Evolutionary conservation across 192 early-diverging fungal species (phyloP), one percentile per base, ranked within the genome.

Genomic region (Coemansia asiatica): DNA sequence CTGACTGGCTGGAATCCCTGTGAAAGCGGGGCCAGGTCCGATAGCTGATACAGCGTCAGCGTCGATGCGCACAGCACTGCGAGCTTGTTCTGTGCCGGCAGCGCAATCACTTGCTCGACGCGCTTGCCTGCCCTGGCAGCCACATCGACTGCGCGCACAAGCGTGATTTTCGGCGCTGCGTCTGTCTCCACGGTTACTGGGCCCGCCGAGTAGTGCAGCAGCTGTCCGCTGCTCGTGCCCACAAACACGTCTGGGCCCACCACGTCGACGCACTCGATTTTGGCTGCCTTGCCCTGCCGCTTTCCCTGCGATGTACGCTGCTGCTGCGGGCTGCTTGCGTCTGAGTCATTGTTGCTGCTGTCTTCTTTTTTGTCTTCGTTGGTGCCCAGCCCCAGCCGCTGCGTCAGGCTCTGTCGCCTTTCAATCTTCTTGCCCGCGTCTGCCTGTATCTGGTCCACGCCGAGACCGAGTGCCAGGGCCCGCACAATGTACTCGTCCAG

Each of bases 371-470:
- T 21, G 59, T 54, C 53, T 54, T 33, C 31, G 57, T 40, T 35
- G 40, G 12, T 48, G 49, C 61, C 61, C 54, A 29, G 51, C 18
- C 79, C 79, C 0, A 81, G 64, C 2, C 79, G 67, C 46, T 81
- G 79, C 5, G 79, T 57, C 38, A 81, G 74, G 47, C 79, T 81
- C 57, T 48, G 69, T 54, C 74, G 68, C 67, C 79, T 73, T 7
- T 61, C n/a, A n/a, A 25, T 36, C 44, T 58, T 47, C 47, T 31
- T 15, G 5, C 5, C 38, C 22, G 27, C 12, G 27, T 15, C 47
- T 7, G 49, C n/a, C 40, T 15, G 9, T 22, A 48, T 19, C 60
- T 56, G 18, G 56, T 28, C 19, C 69, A 65, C 47, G 61, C 53
- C 56, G 7, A 80, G 23, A 2, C 68, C 77, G 27, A 67, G 28